Percentiles rank a stretch among this genome's conserved stretches.
Evolutionary conservation across 2,329 filamentous ascomycete genomes (phyloP).

Genomic region (Penicillium nordicum): DNA sequence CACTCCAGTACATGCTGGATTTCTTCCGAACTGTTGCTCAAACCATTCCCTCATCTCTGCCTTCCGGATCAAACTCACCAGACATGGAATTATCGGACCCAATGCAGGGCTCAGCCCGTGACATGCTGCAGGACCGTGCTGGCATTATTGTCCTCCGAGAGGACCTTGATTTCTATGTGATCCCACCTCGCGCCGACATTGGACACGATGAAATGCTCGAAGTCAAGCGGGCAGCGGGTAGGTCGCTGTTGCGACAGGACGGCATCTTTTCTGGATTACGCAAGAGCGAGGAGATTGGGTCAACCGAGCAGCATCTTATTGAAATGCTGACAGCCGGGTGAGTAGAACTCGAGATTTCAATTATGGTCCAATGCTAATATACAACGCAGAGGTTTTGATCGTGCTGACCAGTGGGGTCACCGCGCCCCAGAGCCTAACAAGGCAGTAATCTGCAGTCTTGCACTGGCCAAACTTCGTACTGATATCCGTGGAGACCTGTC

Average conservation of each 20-base stretch:
- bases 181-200: conserved; percentile 82
- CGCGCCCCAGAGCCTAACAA: conserved; percentile 97
- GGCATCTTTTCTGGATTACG: conserved; percentile 95
- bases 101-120: conserved; percentile 63
- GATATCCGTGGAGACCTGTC: conserved; percentile 77
- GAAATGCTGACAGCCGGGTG: conserved; percentile 99
- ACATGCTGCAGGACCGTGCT: conserved; percentile 81
- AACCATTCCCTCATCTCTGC: conserved; percentile 70
- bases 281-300: conserved; percentile 92
- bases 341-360: conserved; percentile 30
- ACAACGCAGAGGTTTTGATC: conserved; percentile 77
- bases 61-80: conserved; percentile 62
- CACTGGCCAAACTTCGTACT: conserved; percentile 84
- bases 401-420: conserved; percentile 93
- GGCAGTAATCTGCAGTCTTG: conserved; percentile 95
- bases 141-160: conserved; percentile 96
- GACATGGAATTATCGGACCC: conserved; percentile 65
- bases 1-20: conserved; percentile 97
- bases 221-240: conserved; percentile 87
- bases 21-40: conserved; percentile 96
- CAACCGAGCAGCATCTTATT: conserved; percentile 95
- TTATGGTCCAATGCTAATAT: conserved; percentile 13
- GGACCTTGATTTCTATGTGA: conserved; percentile 95
- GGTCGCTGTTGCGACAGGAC: conserved; percentile 79
- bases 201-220: conserved; percentile 88